Conservation (phyloP, 2,329 filamentous ascomycete species). For the Fusarium tjaetaba region DNA sequence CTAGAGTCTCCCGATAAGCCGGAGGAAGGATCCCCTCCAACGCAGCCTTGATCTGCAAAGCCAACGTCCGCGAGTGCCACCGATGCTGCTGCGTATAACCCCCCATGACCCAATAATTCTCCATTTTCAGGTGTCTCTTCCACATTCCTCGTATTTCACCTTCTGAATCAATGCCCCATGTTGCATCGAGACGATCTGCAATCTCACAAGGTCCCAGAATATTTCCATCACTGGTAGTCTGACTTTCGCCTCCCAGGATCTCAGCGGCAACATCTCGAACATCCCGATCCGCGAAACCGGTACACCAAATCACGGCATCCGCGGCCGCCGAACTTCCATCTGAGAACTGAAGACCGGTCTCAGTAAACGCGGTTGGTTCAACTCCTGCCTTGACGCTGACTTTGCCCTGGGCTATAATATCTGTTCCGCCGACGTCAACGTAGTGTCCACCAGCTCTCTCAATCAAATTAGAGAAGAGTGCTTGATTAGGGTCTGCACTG, state of each 20-base stretch:
- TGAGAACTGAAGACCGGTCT: slow-evolving; percentile 13
- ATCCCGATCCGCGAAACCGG: slow-evolving; percentile 19
- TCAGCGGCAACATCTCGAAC: background rate
- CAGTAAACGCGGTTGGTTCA: background rate
- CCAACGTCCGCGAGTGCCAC: slow-evolving; percentile 28
- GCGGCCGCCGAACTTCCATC: slow-evolving; percentile 1
- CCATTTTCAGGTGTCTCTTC: slow-evolving; percentile 24
- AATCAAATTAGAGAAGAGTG: slow-evolving; percentile 15
- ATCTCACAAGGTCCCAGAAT: background rate
- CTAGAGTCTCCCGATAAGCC: slow-evolving; percentile 13
- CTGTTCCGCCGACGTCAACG: slow-evolving; percentile 15
- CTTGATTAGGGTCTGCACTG: background rate
- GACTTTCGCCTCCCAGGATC: background rate
- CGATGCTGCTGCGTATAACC: slow-evolving; percentile 29
- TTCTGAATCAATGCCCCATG: slow-evolving; percentile 26
- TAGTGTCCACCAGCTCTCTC: slow-evolving; percentile 24
- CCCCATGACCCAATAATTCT: slow-evolving; percentile 32
- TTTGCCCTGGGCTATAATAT: slow-evolving; percentile 1
- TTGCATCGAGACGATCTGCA: slow-evolving; percentile 5
- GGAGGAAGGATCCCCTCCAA: slow-evolving; percentile 21
- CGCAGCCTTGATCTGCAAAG: slow-evolving; percentile 29
- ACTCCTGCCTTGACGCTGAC: slow-evolving; percentile 8
- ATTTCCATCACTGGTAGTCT: fast-evolving
- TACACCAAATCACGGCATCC: slow-evolving; percentile 30
- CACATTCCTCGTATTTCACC: slow-evolving; percentile 35